A percentile compares a stretch with the other conserved stretches of the same genome.
These are phyloP conservation scores for Diaporthe sp. DNA, from an alignment of 2,329 filamentous ascomycete species.

Conservation along the genomic window DNA sequence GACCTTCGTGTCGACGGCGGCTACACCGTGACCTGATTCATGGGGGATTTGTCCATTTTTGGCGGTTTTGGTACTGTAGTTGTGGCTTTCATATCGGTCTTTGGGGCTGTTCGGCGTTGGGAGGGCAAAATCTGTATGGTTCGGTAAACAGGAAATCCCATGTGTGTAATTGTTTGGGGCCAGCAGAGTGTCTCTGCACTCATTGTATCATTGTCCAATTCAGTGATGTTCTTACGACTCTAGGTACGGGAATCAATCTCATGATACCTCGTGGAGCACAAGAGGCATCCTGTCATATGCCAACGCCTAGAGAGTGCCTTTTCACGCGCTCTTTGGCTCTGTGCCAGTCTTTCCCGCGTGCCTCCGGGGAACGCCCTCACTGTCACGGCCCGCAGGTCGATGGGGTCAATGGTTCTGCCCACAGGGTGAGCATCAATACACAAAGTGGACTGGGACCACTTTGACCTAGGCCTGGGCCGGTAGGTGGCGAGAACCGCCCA, in stretches of 20 bases:
- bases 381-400: background rate
- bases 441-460: background rate
- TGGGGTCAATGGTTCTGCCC: background rate
- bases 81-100: background rate
- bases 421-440: background rate
- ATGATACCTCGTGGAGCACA: background rate
- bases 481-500: background rate
- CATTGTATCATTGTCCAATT: background rate
- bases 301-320: background rate
- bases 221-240: background rate
- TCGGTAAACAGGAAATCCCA: background rate
- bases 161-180: conserved; percentile 1
- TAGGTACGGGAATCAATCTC: no score
- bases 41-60: conserved; percentile 69
- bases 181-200: background rate
- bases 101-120: conserved; percentile 24
- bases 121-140: conserved; percentile 5
- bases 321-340: background rate
- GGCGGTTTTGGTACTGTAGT: background rate
- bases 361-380: no score
- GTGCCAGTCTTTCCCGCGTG: background rate
- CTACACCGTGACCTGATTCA: conserved; percentile 87
- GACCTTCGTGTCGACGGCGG: conserved; percentile 88
- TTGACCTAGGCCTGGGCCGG: background rate
- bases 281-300: background rate